Evolutionary conservation across 371 early-diverging fungal genomes (phyloP), one percentile per base, ranked within the genome.

Genomic region (Phascolomyces articulosus): DNA sequence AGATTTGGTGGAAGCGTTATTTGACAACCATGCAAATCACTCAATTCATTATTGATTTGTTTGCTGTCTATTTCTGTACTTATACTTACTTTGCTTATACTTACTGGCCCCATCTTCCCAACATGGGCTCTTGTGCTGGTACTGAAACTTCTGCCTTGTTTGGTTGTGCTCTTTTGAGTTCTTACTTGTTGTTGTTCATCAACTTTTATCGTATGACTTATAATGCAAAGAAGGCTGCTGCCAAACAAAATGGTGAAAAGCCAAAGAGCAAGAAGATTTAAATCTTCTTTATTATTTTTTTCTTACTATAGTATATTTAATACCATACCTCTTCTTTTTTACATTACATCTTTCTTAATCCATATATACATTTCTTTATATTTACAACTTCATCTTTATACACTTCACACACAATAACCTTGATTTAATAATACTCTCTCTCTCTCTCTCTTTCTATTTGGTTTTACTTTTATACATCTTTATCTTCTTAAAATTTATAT

Each of bases 1-100:
- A 87, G 75, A 87, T 93, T 70, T 95, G 95, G 95, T 95, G 95
- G 95, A 96, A 96, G 86, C 89, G 91, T 71, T 88, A 92, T 72
- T 82, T 96, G 62, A 96, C 96, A 38, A 92, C 94, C 11, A 77
- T 95, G 68, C 96, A 96, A 78, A 96, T 96, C 68, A 74, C 83
- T 64, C 96, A 96, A 80, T 96, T 96, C 63, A 84, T 96, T 59
- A 88, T 94, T 58, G 96, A 95, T 72, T 81, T 91, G 65, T 83
- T 80, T 28, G 76, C 89, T 66, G 87, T 91, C 75, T 92, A 92
- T 75, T 91, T 89, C 80, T 90, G 90, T 75, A 78, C 92, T 59
- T 93, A 94, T 82, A 91, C 89, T 62, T 89, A 91, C 75, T 91
- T 93, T 63, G 82, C 89, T 58, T 80, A 61, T 71, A 87, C 87